These are phyloP conservation scores for Penicillium nucicola DNA, from an alignment of 495 filamentous ascomycete species.

Conservation along the genomic window DNA sequence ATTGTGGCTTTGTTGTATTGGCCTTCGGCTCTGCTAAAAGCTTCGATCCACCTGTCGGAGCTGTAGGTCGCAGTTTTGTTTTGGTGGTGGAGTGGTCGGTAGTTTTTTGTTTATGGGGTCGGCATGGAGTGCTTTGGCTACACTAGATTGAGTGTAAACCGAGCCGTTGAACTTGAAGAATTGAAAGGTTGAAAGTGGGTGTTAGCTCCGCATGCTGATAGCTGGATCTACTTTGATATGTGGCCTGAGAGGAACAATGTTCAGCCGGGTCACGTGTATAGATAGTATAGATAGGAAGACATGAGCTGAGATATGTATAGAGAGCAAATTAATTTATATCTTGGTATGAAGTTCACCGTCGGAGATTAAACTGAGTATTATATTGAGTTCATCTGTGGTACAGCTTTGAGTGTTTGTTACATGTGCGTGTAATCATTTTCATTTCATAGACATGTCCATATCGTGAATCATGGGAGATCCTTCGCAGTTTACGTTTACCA, in stretches of 20 bases:
- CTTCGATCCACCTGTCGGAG: not conserved
- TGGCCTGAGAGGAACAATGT: slow-evolving; percentile 17
- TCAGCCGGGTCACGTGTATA: slow-evolving; percentile 18
- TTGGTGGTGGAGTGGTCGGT: not conserved
- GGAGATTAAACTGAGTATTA: not conserved
- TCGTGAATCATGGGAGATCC: too few species aligned
- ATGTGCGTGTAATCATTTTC: not conserved
- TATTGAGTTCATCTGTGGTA: not conserved
- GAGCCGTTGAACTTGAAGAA: not conserved
- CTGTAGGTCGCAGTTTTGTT: not conserved
- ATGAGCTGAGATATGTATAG: not conserved
- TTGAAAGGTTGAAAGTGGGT: not conserved
- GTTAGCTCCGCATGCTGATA: slow-evolving; percentile 2
- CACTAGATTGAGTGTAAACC: not conserved
- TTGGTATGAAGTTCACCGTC: not conserved
- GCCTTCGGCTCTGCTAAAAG: not conserved
- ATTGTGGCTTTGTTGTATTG: not conserved
- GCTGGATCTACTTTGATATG: slow-evolving; percentile 7
- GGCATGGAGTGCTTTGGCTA: not conserved
- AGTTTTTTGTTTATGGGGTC: too few species aligned
- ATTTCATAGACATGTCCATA: too few species aligned
- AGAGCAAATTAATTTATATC: not conserved
- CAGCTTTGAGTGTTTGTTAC: not conserved
- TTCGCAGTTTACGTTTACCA: too few species aligned
- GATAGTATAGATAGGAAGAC: not conserved